Conservation (phyloP, 768 basidiomycete species). For the Cyathus striatus region DNA sequence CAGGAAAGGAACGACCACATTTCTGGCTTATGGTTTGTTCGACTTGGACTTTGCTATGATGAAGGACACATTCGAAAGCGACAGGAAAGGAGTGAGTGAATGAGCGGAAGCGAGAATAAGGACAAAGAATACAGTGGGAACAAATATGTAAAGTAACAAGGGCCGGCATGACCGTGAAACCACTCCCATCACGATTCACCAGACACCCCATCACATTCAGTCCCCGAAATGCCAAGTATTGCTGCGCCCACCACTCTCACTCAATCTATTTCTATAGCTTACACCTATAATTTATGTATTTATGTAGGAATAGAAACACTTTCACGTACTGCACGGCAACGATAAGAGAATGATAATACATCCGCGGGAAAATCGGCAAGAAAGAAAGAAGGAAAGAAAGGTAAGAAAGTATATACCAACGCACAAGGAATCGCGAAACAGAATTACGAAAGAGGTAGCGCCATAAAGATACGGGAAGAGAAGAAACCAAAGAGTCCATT, state of each 20-base stretch:
- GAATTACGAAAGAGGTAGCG: neutral
- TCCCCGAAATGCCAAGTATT: no score
- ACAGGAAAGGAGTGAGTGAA: neutral
- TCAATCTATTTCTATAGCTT: no score
- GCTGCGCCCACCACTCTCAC: no score
- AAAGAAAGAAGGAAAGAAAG: constrained; percentile 6
- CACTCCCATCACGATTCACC: no score
- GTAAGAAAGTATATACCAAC: constrained; percentile 1
- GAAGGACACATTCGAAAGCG: neutral
- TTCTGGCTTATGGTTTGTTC: neutral
- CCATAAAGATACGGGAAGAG: neutral
- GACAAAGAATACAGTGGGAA: neutral
- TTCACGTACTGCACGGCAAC: constrained; percentile 13
- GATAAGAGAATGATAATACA: constrained; percentile 29
- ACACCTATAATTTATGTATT: no score
- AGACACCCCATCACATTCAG: no score
- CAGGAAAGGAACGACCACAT: constrained; percentile 2
- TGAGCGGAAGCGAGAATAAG: neutral
- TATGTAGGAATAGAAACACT: neutral
- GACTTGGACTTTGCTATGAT: neutral
- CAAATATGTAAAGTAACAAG: no score
- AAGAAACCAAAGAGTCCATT: constrained; percentile 1
- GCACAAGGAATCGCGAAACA: no score
- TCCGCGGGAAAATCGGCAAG: constrained; percentile 23
- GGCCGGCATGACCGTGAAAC: no score